phyloP scores from a whole-genome alignment of 2,329 filamentous ascomycete genomes.

The Penicillium sp. region DNA sequence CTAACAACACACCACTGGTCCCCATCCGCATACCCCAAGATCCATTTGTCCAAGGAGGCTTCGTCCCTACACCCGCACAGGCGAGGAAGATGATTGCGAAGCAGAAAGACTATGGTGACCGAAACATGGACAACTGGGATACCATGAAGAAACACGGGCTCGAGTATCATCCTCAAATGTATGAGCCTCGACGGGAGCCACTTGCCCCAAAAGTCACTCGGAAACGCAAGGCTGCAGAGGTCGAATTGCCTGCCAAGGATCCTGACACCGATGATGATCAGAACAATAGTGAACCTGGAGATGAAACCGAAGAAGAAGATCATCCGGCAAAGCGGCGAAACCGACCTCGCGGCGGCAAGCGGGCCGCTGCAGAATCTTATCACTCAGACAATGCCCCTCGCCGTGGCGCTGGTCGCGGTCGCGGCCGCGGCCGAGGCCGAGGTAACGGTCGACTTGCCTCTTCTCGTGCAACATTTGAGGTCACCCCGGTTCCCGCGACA shows the following conservation, averaged over 20 bases:
- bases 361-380: conserved; percentile 24
- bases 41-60: conserved; percentile 56
- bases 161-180: conserved; percentile 39
- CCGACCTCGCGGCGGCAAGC: conserved; percentile 31
- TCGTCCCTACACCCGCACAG: conserved; percentile 46
- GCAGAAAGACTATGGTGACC: conserved; percentile 33
- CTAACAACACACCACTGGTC: conserved; percentile 41
- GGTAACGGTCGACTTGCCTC: conserved; percentile 24
- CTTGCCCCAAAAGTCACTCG: conserved; percentile 33
- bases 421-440: conserved; percentile 34
- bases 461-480: conserved; percentile 25
- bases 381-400: conserved; percentile 21
- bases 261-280: conserved; percentile 31
- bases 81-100: conserved; percentile 42
- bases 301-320: conserved; percentile 32
- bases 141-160: conserved; percentile 39
- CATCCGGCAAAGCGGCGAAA: conserved; percentile 34
- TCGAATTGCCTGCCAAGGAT: conserved; percentile 30
- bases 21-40: conserved; percentile 46
- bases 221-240: conserved; percentile 40
- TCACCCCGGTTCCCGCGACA: conserved; percentile 16
- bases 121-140: conserved; percentile 46
- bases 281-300: conserved; percentile 26
- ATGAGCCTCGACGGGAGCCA: conserved; percentile 33
- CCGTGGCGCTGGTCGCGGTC: conserved; percentile 22